Percentiles rank a stretch among this genome's conserved stretches.
These are phyloP conservation scores for Mollisiaceae sp. DNA, from an alignment of 2,329 filamentous ascomycete genomes.

Conservation along the genomic window DNA sequence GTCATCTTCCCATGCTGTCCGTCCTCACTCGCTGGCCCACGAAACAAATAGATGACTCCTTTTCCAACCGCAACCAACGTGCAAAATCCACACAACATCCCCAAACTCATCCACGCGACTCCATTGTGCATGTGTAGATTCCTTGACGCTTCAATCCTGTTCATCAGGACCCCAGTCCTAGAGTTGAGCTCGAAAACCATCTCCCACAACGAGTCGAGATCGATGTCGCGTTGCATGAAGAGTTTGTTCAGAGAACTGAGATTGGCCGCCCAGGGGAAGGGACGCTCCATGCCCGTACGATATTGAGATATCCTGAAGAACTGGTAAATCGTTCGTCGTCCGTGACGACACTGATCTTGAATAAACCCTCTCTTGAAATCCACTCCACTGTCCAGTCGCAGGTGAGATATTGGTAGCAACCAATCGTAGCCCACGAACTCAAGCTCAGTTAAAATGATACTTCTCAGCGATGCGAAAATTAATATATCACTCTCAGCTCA, in stretches of 20 bases:
- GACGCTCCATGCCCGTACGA: background rate
- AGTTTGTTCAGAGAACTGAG: background rate
- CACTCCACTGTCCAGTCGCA: background rate
- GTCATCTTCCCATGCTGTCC: background rate
- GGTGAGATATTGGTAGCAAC: background rate
- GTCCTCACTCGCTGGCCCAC: background rate
- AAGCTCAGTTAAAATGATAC: background rate
- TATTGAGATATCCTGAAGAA: background rate
- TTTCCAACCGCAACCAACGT: background rate
- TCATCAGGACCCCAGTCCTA: background rate
- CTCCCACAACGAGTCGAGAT: conserved; percentile 1
- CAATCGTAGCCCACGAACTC: background rate
- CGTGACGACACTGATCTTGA: too few relatives aligned
- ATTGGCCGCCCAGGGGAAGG: background rate
- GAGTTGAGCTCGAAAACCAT: conserved; percentile 1
- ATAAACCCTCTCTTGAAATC: background rate
- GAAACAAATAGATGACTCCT: background rate
- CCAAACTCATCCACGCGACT: background rate
- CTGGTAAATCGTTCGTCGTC: too few relatives aligned
- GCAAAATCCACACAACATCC: background rate
- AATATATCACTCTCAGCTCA: background rate
- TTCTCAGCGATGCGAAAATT: background rate
- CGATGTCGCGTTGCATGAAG: background rate
- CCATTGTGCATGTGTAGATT: background rate
- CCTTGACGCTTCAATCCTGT: background rate